A percentile compares a stretch with the other conserved stretches of the same genome.
Conservation (phyloP, 192 early-diverging fungal genomes). For the Coemansia pectinata region DNA sequence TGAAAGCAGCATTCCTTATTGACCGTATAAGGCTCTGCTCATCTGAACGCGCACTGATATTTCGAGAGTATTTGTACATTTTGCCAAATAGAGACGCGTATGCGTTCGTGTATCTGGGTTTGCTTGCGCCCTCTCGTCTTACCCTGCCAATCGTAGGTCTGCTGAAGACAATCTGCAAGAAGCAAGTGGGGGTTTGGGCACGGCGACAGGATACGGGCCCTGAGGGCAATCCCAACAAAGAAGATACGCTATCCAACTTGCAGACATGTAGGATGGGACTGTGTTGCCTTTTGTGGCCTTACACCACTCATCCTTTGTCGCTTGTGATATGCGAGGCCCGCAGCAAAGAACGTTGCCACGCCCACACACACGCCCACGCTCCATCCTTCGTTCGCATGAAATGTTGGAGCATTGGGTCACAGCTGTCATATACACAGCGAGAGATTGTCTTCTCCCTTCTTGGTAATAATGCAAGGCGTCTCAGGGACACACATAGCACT, state of each 20-base stretch:
- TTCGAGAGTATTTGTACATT: background rate
- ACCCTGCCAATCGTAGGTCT: background rate
- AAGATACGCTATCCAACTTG: background rate
- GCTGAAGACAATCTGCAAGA: background rate
- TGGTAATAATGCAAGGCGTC: background rate
- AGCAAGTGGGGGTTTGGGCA: background rate
- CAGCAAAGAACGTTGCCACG: conserved; percentile 7
- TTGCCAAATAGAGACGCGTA: background rate
- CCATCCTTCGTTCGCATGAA: background rate
- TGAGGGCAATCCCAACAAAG: conserved; percentile 1
- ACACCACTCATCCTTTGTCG: background rate
- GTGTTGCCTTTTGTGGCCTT: background rate
- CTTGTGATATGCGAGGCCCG: background rate
- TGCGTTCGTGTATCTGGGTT: background rate
- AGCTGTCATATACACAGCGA: background rate
- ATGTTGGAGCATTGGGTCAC: background rate
- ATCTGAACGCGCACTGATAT: background rate
- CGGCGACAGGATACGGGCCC: conserved; percentile 5
- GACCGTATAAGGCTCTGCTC: background rate
- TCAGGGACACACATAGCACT: background rate
- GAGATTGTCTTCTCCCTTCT: background rate
- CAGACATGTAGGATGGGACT: background rate
- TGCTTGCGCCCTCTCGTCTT: background rate
- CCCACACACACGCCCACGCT: conserved; percentile 1
- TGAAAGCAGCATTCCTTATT: background rate